phyloP scores from a whole-genome alignment of 2,329 filamentous ascomycete genomes.

The Nemania serpens region DNA sequence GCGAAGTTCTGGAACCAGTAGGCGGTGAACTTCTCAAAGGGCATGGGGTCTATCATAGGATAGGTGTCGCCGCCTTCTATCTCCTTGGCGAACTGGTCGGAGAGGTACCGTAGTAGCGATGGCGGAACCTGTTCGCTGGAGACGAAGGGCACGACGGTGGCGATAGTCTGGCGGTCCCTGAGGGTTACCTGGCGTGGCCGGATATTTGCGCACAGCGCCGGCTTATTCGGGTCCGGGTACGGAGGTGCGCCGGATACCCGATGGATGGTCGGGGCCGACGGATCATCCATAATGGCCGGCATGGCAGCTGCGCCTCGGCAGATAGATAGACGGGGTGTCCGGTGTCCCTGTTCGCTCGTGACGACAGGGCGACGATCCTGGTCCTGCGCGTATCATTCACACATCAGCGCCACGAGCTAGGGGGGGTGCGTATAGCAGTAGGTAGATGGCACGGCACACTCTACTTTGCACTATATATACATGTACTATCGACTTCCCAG shows the following conservation, averaged over 20 bases:
- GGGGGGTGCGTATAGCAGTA: conserved; percentile 8
- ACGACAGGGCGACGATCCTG: not conserved
- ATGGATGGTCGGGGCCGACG: conserved; percentile 70
- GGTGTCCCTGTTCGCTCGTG: not conserved
- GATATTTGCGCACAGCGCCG: conserved; percentile 70
- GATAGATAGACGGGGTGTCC: not conserved
- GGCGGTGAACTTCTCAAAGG: conserved; percentile 73
- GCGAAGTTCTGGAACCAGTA: conserved; percentile 95
- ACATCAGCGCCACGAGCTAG: conserved; percentile 10
- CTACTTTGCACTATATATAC: not conserved
- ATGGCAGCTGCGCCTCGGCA: conserved; percentile 47
- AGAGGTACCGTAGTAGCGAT: conserved; percentile 76
- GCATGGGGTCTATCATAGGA: conserved; percentile 79
- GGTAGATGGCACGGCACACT: not conserved
- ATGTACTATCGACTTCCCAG: not conserved
- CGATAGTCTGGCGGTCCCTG: conserved; percentile 80
- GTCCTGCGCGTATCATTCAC: not conserved
- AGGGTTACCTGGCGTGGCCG: conserved; percentile 77
- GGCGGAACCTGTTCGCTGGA: conserved; percentile 77
- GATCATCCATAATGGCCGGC: conserved; percentile 81
- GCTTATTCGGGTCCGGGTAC: conserved; percentile 65
- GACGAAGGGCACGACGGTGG: conserved; percentile 81
- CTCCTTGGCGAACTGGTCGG: conserved; percentile 84
- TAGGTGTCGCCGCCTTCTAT: conserved; percentile 93
- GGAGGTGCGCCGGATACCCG: conserved; percentile 69